A percentile compares a stretch with the other conserved stretches of the same genome.
Conservation (phyloP, 1,284 basidiomycete genomes). For the Pascua sp. region DNA sequence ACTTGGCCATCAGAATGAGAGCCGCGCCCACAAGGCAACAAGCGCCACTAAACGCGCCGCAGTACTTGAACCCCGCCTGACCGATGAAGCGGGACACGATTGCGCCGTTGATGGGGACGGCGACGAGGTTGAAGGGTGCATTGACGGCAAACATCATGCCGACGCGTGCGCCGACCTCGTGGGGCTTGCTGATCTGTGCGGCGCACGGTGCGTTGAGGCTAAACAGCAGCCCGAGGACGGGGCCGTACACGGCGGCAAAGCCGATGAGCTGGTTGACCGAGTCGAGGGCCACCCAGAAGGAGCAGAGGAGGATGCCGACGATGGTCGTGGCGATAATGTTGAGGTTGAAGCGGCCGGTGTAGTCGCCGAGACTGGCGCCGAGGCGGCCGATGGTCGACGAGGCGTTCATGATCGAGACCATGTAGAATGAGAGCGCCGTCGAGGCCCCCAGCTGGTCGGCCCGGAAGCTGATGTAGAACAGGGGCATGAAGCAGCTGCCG, state of each 20-base stretch:
- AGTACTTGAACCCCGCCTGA: too few relatives aligned
- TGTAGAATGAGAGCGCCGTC: slow-evolving; percentile 23
- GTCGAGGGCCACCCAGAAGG: slow-evolving; percentile 74
- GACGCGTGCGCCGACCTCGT: slow-evolving; percentile 27
- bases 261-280: slow-evolving; percentile 28
- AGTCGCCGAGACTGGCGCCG: slow-evolving; percentile 2
- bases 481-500: too few relatives aligned
- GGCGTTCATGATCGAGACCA: slow-evolving; percentile 32
- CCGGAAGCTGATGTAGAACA: too few relatives aligned
- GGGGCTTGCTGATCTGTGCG: slow-evolving; percentile 13
- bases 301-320: slow-evolving; percentile 93
- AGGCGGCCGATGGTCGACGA: slow-evolving; percentile 24
- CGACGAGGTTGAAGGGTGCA: slow-evolving; percentile 26
- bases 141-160: slow-evolving; percentile 24
- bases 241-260: slow-evolving; percentile 40
- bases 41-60: too few relatives aligned
- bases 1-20: too few relatives aligned
- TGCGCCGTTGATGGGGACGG: too few relatives aligned
- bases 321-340: slow-evolving; percentile 54
- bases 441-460: slow-evolving; percentile 16
- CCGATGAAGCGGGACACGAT: too few relatives aligned
- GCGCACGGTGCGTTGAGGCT: slow-evolving; percentile 25
- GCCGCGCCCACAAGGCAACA: too few relatives aligned
- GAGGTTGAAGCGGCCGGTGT: slow-evolving; percentile 11
- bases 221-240: slow-evolving; percentile 27